Percentiles rank a stretch among this genome's conserved stretches.
Evolutionary conservation across 1,139 yeast genomes (phyloP).

Genomic region (Neolecta irregularis): DNA sequence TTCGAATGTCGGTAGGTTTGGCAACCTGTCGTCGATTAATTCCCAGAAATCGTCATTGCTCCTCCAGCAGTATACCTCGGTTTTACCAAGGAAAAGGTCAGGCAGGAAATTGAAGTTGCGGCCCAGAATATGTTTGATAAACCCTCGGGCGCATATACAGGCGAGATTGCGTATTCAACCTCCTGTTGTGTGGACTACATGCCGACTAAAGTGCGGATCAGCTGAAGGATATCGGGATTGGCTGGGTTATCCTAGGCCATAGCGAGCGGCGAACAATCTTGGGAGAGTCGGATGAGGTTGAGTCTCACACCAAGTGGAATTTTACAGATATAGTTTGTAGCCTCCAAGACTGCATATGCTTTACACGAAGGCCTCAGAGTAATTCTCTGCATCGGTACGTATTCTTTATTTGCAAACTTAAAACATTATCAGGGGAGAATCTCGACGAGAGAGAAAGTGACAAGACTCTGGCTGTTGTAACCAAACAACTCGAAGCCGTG

Average conservation of each 20-base stretch:
- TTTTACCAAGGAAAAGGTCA: conserved; percentile 59
- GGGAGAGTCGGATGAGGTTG: conserved; percentile 59
- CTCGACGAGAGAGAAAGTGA: conserved; percentile 86
- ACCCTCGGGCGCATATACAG: conserved; percentile 93
- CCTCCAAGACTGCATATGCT: conserved; percentile 90
- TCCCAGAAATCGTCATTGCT: conserved; percentile 76
- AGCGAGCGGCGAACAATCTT: conserved; percentile 94
- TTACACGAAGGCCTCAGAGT: conserved; percentile 76
- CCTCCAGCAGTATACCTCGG: conserved; percentile 91
- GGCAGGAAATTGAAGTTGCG: conserved; percentile 57
- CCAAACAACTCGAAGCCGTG: conserved; percentile 84
- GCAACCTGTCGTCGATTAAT: background rate
- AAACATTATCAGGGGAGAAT: conserved; percentile 39
- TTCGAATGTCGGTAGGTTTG: conserved; percentile 27
- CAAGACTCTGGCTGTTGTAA: conserved; percentile 70
- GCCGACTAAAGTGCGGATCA: conserved; percentile 38
- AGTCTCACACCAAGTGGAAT: background rate
- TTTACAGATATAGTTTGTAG: conserved; percentile 39
- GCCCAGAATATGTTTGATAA: conserved; percentile 85
- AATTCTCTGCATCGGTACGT: conserved; percentile 91
- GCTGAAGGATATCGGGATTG: conserved; percentile 80
- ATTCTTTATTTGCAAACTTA: conserved; percentile 11
- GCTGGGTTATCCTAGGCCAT: conserved; percentile 95
- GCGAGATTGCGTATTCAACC: conserved; percentile 52
- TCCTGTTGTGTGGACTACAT: background rate